Evolutionary conservation across 2,329 filamentous ascomycete species (phyloP).

Genomic region (Cytospora schulzeri): DNA sequence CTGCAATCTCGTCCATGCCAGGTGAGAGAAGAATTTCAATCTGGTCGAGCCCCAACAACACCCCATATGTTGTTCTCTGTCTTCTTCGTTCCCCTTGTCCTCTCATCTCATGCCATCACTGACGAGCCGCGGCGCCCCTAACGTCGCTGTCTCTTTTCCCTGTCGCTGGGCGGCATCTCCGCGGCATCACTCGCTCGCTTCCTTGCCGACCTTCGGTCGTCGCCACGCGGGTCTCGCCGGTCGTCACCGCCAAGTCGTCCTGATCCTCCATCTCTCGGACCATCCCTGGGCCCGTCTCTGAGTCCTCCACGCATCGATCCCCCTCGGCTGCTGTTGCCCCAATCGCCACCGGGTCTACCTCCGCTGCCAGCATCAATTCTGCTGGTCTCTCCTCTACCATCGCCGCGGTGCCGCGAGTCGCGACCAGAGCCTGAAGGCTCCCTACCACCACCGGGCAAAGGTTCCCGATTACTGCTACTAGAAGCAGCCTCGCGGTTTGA

Average conservation of each 20-base stretch:
- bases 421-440: constrained; percentile 34
- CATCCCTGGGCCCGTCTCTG: constrained; percentile 39
- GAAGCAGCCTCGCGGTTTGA: constrained; percentile 32
- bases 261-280: constrained; percentile 38
- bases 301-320: constrained; percentile 40
- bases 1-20: constrained; percentile 15
- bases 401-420: constrained; percentile 34
- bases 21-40: constrained; percentile 9
- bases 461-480: constrained; percentile 31
- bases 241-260: constrained; percentile 34
- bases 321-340: constrained; percentile 39
- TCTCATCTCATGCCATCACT: constrained; percentile 7
- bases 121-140: constrained; percentile 35
- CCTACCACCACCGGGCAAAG: constrained; percentile 29
- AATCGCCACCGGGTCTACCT: constrained; percentile 38
- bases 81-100: background rate
- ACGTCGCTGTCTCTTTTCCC: constrained; percentile 58
- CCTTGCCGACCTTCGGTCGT: constrained; percentile 36
- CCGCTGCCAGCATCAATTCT: constrained; percentile 37
- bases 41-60: constrained; percentile 15
- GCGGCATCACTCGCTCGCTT: constrained; percentile 53
- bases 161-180: constrained; percentile 44
- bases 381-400: constrained; percentile 33
- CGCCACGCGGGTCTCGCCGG: constrained; percentile 40
- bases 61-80: background rate